Evolutionary conservation across 179 eudicot genomes (phyloP), one percentile per base, ranked within the genome.

Genomic region (Silene vulgaris): DNA sequence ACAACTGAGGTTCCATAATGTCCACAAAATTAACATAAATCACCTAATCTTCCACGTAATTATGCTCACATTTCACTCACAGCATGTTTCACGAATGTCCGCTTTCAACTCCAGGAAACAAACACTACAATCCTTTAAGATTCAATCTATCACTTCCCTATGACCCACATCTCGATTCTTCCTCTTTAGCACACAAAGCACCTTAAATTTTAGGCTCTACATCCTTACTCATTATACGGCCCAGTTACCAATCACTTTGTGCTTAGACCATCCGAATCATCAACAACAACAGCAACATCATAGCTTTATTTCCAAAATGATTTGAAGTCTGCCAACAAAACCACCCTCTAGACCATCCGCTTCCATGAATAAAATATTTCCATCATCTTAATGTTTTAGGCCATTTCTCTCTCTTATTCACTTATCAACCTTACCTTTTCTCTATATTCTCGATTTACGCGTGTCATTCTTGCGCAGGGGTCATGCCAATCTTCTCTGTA

Each of bases 11-110:
- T 5, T 70, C 37, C 74, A 52, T 50, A 11, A 70, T 23, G 63
- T 52, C 74, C 61, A 52, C 23, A 52, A 71, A 17, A 52, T 13
- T 9, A 71, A 71, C 63, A 71, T 11, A 21, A 48, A 71, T 28
- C 35, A 29, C 11, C 26, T 7, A 54, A 26, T 71, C 74, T 17
- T 20, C 21, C 5, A 28, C 13, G 29, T 5, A 71, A 50, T 2
- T 5, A 52, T n/a, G 26, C 63, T 14, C 74, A 54, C 45, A 54
- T 52, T 71, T 16, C 14, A 52, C 63, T 16, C 63, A 29, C 32
- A 11, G 0, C 26, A 40, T 69, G 16, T 20, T 67, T 62, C 57
- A 40, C 21, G 2, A 69, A 69, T 3, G 2, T 40, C 56, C 0
- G 12, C 30, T 9, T 7, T 9, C 3, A 43, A 66, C 26, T 37